Evolutionary conservation across 768 basidiomycete species (phyloP), one percentile per base, ranked within the genome.

Genomic region (Rhodotorula babjevae): DNA sequence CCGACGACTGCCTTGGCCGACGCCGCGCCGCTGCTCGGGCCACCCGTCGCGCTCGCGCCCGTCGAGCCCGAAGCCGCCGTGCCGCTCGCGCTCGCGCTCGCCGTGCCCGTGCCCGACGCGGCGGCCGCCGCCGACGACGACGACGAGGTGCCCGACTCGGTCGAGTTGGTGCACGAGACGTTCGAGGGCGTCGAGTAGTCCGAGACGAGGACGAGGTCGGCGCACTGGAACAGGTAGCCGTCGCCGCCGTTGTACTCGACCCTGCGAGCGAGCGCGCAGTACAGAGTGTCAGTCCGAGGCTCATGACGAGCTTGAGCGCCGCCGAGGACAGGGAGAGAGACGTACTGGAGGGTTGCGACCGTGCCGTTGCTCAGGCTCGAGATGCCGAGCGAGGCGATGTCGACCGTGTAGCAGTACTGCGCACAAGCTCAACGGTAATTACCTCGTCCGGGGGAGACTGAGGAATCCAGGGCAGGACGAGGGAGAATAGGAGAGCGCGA

Each of bases 191-290:
- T 81, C 27, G 82, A 84, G 73, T 83, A 83, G 77, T 79, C 84
- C 29, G 82, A 84, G 55, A 87, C 85, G 46, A 94, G 82, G 29
- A 88, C 87, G 76, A 93, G 80, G 81, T 93, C 92, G 50, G 92
- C 85, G 78, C 91, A 93, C 89, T 92, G 77, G 81, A 84, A 91
- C 15, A 93, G 84, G 42, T 78, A 60, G 31, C 87, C 87, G 78
- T 93, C 91, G 49, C 90, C 90, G 53, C 89, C 90, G 74, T 86
- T 81, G 78, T 81, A 92, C 42, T 86, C 74, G 33, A 91, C 77
- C 27, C 72, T 73, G 72, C 11, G 29, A n/a, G n/a, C n/a, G n/a
- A n/a, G n/a, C n/a, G n/a, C n/a, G n/a, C n/a, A n/a, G n/a, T n/a
- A n/a, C n/a, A n/a, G n/a, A n/a, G n/a, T n/a, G n/a, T n/a, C n/a